Evolutionary conservation across 2,329 filamentous ascomycete species (phyloP), one percentile per base, ranked within the genome.

Genomic region (Proliferodiscus dingleyae): DNA sequence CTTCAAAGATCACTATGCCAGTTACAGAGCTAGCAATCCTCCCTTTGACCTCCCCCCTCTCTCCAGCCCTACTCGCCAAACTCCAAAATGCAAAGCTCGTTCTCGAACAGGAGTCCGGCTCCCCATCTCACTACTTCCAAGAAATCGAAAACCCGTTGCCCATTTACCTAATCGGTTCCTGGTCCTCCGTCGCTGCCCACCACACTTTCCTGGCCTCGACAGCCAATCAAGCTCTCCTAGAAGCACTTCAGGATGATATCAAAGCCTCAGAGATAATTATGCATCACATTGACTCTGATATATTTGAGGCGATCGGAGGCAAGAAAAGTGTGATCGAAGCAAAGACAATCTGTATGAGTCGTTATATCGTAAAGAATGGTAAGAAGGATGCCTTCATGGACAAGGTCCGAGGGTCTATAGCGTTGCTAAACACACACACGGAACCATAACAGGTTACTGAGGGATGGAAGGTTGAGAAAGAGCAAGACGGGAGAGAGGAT

Each of bases 1-100:
- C n/a, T n/a, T n/a, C n/a, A n/a, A n/a, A n/a, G n/a, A 19, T 40
- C 22, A 43, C 36, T 13, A 70, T 70, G 66, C 22, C 64, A 13
- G 58, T 70, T 42, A 72, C 70, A n/a, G 70, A 74, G 54, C 52
- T 74, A 30, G 71, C 70, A 3, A 64, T 69, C 28, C 62, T 73
- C 5, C 65, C 60, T 16, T 56, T 72, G 23, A 60, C 30, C n/a
- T 23, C 40, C 16, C 9, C 38, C 58, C 11, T 50, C 57, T 23
- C 47, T 1, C 34, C 37, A 41, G 50, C 53, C 28, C 42, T 68
- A 4, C 55, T 57, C 32, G 45, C 54, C 15, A 64, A 61, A n/a
- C 61, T 73, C 4, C 43, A 47, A 13, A 49, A 57, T 29, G 71
- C 67, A 2, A 67, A 66, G 44, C 43, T 52, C 2, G 60, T 61